Conservation (phyloP, 768 basidiomycete genomes). For the Cystobasidium onofrii region DNA sequence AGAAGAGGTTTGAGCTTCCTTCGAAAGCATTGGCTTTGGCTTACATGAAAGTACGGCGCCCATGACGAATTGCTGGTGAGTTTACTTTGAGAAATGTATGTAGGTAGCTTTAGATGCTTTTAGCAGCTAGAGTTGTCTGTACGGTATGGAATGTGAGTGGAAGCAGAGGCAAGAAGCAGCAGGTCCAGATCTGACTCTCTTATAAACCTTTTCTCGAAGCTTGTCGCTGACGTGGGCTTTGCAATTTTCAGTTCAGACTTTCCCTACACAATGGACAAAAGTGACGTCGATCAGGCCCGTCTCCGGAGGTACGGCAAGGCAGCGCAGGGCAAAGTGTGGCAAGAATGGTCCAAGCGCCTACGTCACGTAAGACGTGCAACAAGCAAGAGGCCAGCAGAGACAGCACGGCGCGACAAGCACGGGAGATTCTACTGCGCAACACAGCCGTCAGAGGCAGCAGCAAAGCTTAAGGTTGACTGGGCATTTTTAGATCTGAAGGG, state of each 20-base stretch:
- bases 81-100: too few relatives aligned
- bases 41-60: neutral
- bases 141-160: neutral
- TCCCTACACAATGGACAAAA: neutral
- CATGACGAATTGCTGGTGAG: neutral
- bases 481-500: too few relatives aligned
- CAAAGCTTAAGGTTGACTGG: too few relatives aligned
- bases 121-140: neutral
- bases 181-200: neutral
- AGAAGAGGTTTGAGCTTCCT: neutral
- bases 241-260: neutral
- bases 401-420: neutral
- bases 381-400: neutral
- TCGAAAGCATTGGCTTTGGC: neutral
- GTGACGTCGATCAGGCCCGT: neutral
- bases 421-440: too few relatives aligned
- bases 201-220: too few relatives aligned
- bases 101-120: too few relatives aligned
- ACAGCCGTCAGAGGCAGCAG: too few relatives aligned
- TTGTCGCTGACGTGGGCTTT: neutral
- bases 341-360: neutral
- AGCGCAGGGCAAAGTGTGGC: too few relatives aligned
- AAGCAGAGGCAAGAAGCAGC: neutral
- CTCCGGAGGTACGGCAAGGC: neutral
- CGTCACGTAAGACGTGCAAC: neutral